A percentile compares a stretch with the other conserved stretches of the same genome.
Evolutionary conservation across 1,284 basidiomycete genomes (phyloP).

Genomic region (Leucoagaricus sp.): DNA sequence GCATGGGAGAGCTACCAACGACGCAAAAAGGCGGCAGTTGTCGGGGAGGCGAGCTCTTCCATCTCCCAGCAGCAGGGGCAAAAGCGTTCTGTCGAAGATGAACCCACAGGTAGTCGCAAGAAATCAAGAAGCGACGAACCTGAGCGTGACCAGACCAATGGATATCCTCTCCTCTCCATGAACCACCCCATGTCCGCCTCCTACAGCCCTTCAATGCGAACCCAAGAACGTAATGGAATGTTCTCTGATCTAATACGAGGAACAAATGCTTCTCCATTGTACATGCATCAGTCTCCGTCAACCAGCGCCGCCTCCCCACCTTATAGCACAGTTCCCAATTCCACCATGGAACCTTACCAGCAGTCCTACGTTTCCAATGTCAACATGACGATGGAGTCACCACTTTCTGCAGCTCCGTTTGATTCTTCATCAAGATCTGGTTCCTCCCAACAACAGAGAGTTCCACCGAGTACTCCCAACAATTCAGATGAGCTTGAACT

Average conservation of each 20-base stretch:
- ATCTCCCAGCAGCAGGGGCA: slow-evolving; percentile 24
- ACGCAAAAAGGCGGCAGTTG: slow-evolving; percentile 49
- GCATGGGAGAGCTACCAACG: slow-evolving; percentile 86
- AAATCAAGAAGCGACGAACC: slow-evolving; percentile 49
- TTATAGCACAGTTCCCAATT: slow-evolving; percentile 32
- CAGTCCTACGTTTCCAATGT: slow-evolving; percentile 59
- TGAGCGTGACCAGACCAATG: slow-evolving; percentile 41
- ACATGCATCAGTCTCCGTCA: slow-evolving; percentile 48
- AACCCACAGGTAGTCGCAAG: slow-evolving; percentile 46
- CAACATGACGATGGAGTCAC: slow-evolving; percentile 54
- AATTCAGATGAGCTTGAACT: slow-evolving; percentile 46
- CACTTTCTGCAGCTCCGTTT: slow-evolving; percentile 50
- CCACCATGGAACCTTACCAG: slow-evolving; percentile 46
- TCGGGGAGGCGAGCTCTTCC: slow-evolving; percentile 24
- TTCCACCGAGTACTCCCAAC: slow-evolving; percentile 9
- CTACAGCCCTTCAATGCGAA: slow-evolving; percentile 37
- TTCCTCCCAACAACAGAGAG: slow-evolving; percentile 22
- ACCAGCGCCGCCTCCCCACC: slow-evolving; percentile 39
- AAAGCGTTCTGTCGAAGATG: slow-evolving; percentile 55
- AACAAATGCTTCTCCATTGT: slow-evolving; percentile 61
- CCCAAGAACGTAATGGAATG: slow-evolving; percentile 47
- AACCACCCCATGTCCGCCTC: slow-evolving; percentile 33
- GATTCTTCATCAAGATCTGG: slow-evolving; percentile 31
- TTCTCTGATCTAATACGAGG: slow-evolving; percentile 66
- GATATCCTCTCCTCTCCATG: slow-evolving; percentile 58